Base-by-base conservation (phyloP, 805 yeast species). In the Wickerhamiella kurtzmanii region DNA sequence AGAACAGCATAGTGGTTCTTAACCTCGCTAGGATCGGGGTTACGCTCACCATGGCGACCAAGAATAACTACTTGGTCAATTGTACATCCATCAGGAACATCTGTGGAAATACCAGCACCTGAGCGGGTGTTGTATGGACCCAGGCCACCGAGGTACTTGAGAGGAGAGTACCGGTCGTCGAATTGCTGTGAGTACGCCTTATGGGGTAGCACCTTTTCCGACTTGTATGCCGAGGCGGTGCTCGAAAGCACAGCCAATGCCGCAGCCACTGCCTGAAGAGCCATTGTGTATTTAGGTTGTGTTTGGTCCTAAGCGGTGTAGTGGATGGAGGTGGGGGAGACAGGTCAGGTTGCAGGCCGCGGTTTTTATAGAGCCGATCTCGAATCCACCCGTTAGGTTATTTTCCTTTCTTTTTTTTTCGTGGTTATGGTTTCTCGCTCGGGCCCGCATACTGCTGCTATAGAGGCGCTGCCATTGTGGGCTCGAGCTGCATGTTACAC, bases 31-130 rank as follows among this genome's bases (percentile, higher is more conserved):
- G 46, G 37, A 2, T 63, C 59, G 9, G 69, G 73, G 53, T 61
- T 73, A 48, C 79, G 63, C 53, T 73, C 78, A 5, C 77, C 78
- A 49, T 74, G 79, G 56, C 79, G 67, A 46, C 69, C 65, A 39
- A 69, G 47, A 48, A 70, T 56, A 49, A 71, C 75, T 4, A 71
- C 76, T 53, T 74, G 77, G 44, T 70, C 70, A 35, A 73, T 58
- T 0, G 60, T 54, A 55, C 76, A 73, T 32, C 66, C 65, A 1
- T 50, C 57, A 5, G 79, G 79, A 1, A 66, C 57, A 11, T 67
- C 72, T 37, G 70, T 60, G 20, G 68, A 62, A 36, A 74, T 70
- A 5, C 78, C 78, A 49, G 52, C 65, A 0, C 77, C 77, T 6
- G 65, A 63, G 46, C 67, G 62, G 45, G 68, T 71, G 8, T 67